A percentile compares a stretch with the other conserved stretches of the same genome.
phyloP scores from a whole-genome alignment of 2,329 filamentous ascomycete species.

The Dryadomyces quercus-mongolicae region DNA sequence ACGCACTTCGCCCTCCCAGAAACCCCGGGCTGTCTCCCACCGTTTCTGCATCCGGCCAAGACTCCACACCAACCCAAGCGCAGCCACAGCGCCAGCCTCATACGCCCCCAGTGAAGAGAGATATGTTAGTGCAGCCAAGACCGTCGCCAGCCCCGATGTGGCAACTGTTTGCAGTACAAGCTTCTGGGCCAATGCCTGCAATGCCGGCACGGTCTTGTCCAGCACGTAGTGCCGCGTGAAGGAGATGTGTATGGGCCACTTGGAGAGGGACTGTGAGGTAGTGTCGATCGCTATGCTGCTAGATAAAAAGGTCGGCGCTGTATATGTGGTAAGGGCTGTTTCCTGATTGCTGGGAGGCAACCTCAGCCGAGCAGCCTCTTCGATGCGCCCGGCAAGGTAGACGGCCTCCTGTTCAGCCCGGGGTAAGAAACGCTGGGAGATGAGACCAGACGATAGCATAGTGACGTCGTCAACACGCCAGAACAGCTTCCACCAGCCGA shows the following conservation, averaged over 20 bases:
- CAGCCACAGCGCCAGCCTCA: slow-evolving; percentile 50
- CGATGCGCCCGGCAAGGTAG: slow-evolving; percentile 59
- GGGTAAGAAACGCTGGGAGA: slow-evolving; percentile 64
- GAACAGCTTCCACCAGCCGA: slow-evolving; percentile 91
- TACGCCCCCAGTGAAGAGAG: slow-evolving; percentile 43
- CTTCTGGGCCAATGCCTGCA: slow-evolving; percentile 62
- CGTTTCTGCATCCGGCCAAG: slow-evolving; percentile 46
- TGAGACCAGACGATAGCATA: slow-evolving; percentile 68
- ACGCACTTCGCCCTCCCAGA: slow-evolving; percentile 55
- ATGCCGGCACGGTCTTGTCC: slow-evolving; percentile 52
- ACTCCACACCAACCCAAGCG: slow-evolving; percentile 48
- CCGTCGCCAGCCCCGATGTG: slow-evolving; percentile 51
- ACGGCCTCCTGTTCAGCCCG: slow-evolving; percentile 72
- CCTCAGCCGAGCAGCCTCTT: slow-evolving; percentile 14
- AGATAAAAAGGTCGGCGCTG: slow-evolving; percentile 12
- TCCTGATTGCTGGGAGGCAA: slow-evolving; percentile 1
- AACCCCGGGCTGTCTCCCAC: slow-evolving; percentile 47
- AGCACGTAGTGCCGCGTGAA: slow-evolving; percentile 56
- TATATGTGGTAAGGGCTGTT: slow-evolving; percentile 10
- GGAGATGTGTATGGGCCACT: slow-evolving; percentile 67
- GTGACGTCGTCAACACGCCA: slow-evolving; percentile 89
- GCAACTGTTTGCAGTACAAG: slow-evolving; percentile 65
- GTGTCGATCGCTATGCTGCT: neutral
- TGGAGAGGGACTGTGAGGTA: neutral
- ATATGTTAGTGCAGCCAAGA: slow-evolving; percentile 44